Conservation (phyloP, 2,329 filamentous ascomycete species). For the Botrytis medusae region DNA sequence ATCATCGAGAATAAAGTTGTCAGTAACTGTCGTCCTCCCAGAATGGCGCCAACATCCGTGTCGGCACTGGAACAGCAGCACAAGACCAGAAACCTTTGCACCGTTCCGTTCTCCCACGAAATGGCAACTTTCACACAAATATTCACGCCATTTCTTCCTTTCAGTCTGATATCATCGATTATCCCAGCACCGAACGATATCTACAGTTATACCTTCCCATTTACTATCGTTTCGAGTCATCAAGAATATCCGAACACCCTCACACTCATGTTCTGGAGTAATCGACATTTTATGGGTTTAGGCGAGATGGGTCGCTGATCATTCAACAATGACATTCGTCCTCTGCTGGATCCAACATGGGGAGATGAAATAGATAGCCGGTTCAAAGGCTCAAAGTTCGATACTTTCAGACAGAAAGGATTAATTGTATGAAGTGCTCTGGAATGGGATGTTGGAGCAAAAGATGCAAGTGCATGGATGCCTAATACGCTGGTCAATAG, state of each 20-base stretch:
- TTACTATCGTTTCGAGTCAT: background rate
- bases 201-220: background rate
- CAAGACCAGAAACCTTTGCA: conserved; percentile 21
- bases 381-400: background rate
- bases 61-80: background rate
- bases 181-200: background rate
- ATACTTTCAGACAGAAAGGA: conserved; percentile 1
- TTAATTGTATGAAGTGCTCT: conserved; percentile 6
- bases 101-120: conserved; percentile 24
- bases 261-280: conserved; percentile 2
- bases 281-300: background rate
- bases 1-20: conserved; percentile 27
- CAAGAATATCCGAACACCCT: background rate
- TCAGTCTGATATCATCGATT: background rate
- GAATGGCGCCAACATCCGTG: conserved; percentile 11
- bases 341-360: conserved; percentile 9
- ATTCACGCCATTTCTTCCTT: conserved; percentile 25
- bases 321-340: background rate
- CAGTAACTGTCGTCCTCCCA: conserved; percentile 21
- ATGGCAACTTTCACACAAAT: conserved; percentile 21
- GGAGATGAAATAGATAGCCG: conserved; percentile 11
- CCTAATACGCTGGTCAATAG: background rate
- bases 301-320: background rate
- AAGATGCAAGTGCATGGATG: conserved; percentile 3
- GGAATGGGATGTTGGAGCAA: background rate